Percentiles rank a stretch among this genome's conserved stretches.
phyloP scores from a whole-genome alignment of 768 basidiomycete species.

The Boletus sp. region DNA sequence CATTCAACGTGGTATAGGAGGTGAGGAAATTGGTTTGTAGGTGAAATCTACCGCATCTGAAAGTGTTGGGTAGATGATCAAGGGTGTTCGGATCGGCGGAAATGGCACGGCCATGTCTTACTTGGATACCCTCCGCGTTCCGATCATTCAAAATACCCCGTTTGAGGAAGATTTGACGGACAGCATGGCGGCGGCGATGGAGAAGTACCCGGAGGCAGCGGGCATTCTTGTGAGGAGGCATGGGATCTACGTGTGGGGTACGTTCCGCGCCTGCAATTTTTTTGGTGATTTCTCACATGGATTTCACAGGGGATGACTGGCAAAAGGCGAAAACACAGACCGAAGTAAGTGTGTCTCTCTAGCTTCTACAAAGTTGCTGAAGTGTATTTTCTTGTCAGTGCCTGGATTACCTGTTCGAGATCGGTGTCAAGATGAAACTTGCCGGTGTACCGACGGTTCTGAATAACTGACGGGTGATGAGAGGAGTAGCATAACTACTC shows the following conservation, averaged over 20 bases:
- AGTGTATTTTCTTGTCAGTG: constrained; percentile 45
- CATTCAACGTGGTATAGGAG: constrained; percentile 36
- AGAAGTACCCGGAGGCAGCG: constrained; percentile 72
- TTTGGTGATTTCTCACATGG: constrained; percentile 9
- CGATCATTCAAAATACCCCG: constrained; percentile 91
- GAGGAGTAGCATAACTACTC: background rate
- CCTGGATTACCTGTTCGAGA: constrained; percentile 88
- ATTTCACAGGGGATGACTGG: constrained; percentile 61
- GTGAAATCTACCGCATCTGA: background rate
- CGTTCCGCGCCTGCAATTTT: constrained; percentile 9
- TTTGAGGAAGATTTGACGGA: constrained; percentile 87
- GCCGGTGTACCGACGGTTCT: constrained; percentile 55
- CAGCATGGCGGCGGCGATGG: constrained; percentile 86
- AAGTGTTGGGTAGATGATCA: constrained; percentile 71
- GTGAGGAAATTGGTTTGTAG: constrained; percentile 14
- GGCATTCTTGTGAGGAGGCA: constrained; percentile 77
- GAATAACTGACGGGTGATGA: constrained; percentile 11
- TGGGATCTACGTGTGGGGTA: constrained; percentile 87
- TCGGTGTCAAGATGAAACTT: constrained; percentile 78
- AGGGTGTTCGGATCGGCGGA: constrained; percentile 78
- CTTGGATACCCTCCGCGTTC: constrained; percentile 80
- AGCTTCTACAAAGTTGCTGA: background rate
- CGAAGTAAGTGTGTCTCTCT: constrained; percentile 47
- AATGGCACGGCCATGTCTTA: constrained; percentile 76
- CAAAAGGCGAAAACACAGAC: constrained; percentile 88